Base-by-base conservation (phyloP, 805 yeast genomes). In the Suhomyces canberraensis region DNA sequence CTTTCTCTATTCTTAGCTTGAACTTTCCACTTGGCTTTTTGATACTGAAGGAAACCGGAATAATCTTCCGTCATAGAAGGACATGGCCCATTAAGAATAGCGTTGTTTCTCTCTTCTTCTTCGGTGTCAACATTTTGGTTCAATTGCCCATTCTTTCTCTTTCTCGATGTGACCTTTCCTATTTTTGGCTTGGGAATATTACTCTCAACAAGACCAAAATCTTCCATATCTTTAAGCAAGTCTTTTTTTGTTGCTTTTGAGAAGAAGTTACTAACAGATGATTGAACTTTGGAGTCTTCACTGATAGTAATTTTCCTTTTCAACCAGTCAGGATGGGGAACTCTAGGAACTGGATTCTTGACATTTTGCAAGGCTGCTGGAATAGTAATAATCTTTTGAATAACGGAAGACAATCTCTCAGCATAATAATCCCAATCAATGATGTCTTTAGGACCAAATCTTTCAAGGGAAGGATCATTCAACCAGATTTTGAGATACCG, bases 301-400 rank as follows among this genome's bases (percentile, higher is more conserved):
- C 69, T 75, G 4, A 63, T 64, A 2, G 73, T 70, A 36, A 91
- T 78, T 41, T 74, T 75, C 47, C 73, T 80, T 41, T 72, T 75
- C 38, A 93, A 68, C 99, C 99, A 93, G 20, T 83, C 93, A 0
- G 99, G 99, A 52, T 91, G 97, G 3, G 77, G 76, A 5, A 95
- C 91, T 48, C 97, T 71, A 4, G 97, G 97, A 29, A 95, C 97
- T 0, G 99, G 99, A 52, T 93, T 95, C 11, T 69, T 62, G 13
- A 91, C 77, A 35, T 79, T 78, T 64, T 93, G 98, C 37, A 91
- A 68, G 4, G 97, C 98, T 4, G 99, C 99, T 2, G 99, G 99
- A 47, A 93, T 91, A 0, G 96, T 84, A 48, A 93, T 86, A 50
- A 93, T 88, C 61, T 95, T 93, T 58, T 90, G 96, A 29, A 95